Evolutionary conservation across 768 basidiomycete species (phyloP).

Genomic region (Kwoniella sp.): DNA sequence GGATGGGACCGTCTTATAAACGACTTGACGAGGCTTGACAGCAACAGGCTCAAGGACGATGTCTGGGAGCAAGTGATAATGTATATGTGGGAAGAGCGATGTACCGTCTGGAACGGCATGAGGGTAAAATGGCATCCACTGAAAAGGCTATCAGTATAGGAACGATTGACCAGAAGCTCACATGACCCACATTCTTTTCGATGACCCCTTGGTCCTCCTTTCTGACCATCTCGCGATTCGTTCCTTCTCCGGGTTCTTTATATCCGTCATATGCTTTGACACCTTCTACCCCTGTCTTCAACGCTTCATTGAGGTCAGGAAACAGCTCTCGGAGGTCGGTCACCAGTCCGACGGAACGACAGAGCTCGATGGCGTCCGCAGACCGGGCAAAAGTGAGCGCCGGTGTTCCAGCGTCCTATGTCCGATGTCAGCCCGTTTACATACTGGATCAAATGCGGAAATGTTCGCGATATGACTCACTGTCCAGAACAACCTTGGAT

Average conservation of each 20-base stretch:
- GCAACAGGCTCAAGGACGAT: constrained; percentile 18
- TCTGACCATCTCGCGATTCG: constrained; percentile 7
- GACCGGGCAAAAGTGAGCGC: constrained; percentile 12
- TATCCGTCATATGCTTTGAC: constrained; percentile 9
- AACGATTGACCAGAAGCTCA: background rate
- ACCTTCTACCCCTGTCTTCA: constrained; percentile 13
- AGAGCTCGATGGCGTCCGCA: constrained; percentile 8
- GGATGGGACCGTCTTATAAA: constrained; percentile 7
- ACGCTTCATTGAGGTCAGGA: constrained; percentile 1
- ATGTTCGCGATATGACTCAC: constrained; percentile 4
- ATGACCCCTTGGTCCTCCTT: constrained; percentile 8
- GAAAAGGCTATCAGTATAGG: background rate
- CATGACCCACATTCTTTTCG: constrained; percentile 18
- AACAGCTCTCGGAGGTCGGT: constrained; percentile 9
- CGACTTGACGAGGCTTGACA: background rate
- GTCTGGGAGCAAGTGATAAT: constrained; percentile 15
- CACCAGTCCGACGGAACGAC: constrained; percentile 14
- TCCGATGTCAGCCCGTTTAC: background rate
- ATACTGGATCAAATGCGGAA: background rate
- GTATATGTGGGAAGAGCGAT: constrained; percentile 18
- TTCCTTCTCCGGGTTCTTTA: constrained; percentile 9
- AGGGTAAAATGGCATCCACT: constrained; percentile 28
- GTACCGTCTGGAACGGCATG: constrained; percentile 14
- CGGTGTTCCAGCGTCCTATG: constrained; percentile 20
- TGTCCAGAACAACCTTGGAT: constrained; percentile 28